phyloP scores from a whole-genome alignment of 2,329 filamentous ascomycete genomes.

The Emergomyces orientalis region DNA sequence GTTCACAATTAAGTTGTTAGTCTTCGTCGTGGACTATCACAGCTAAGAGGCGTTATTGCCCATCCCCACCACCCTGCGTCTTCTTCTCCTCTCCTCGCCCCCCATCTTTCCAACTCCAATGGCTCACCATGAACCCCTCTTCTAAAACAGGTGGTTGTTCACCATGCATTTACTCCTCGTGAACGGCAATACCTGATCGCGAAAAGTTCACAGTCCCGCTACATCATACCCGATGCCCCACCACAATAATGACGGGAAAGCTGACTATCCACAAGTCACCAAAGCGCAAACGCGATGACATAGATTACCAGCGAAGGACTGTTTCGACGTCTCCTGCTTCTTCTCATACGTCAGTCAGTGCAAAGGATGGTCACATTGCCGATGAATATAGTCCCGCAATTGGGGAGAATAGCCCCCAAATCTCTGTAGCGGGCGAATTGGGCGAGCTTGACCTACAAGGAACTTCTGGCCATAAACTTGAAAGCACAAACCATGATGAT shows the following conservation, averaged over 20 bases:
- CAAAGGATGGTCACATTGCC: constrained; percentile 24
- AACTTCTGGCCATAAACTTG: background rate
- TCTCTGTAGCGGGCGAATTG: constrained; percentile 32
- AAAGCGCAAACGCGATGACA: constrained; percentile 29
- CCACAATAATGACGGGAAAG: constrained; percentile 20
- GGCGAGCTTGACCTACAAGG: constrained; percentile 33
- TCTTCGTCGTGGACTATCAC: background rate
- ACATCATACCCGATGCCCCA: background rate
- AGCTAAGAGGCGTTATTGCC: background rate
- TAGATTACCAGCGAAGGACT: constrained; percentile 24
- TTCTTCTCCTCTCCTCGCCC: background rate
- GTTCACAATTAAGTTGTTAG: background rate
- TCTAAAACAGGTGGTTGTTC: constrained; percentile 1
- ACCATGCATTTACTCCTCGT: background rate
- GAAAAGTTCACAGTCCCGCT: background rate
- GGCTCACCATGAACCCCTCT: background rate
- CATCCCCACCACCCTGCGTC: background rate
- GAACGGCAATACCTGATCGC: background rate
- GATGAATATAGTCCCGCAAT: constrained; percentile 25
- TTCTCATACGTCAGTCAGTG: constrained; percentile 23
- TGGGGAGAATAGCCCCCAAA: constrained; percentile 28
- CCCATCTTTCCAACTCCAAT: background rate
- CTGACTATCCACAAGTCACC: constrained; percentile 23
- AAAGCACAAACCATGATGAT: background rate
- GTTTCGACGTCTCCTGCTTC: constrained; percentile 28